phyloP scores from a whole-genome alignment of 495 filamentous ascomycete species.

The Saxispiralis lemnorum region DNA sequence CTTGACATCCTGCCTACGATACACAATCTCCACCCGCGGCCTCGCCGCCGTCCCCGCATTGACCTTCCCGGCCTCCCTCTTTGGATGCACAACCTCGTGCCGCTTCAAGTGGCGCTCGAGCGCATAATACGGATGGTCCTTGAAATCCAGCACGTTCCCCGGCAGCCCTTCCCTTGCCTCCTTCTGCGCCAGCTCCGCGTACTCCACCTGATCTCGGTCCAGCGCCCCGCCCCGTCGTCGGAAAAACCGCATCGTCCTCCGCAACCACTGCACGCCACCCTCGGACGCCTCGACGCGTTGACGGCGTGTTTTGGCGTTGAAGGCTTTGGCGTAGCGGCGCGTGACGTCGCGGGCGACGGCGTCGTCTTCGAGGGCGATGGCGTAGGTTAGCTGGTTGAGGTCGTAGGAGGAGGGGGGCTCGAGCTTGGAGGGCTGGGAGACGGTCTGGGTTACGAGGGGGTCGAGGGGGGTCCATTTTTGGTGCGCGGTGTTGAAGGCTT shows the following conservation, averaged over 20 bases:
- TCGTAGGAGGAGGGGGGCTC: constrained; percentile 64
- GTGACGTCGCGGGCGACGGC: constrained; percentile 56
- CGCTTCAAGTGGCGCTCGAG: constrained; percentile 73
- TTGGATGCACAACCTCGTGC: constrained; percentile 62
- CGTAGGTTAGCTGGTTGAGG: constrained; percentile 63
- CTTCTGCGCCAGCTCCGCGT: constrained; percentile 50
- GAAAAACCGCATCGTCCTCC: constrained; percentile 41
- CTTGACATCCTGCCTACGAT: constrained; percentile 62
- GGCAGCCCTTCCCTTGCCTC: constrained; percentile 75
- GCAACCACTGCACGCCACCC: constrained; percentile 58
- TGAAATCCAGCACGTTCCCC: constrained; percentile 75
- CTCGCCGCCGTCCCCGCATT: constrained; percentile 44
- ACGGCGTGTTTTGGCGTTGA: constrained; percentile 73
- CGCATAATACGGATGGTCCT: constrained; percentile 78
- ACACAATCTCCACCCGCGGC: constrained; percentile 47
- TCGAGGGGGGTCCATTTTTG: constrained; percentile 88
- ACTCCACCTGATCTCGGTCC: constrained; percentile 67
- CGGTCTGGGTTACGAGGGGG: constrained; percentile 58
- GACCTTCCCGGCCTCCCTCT: constrained; percentile 57
- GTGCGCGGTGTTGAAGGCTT: constrained; percentile 63
- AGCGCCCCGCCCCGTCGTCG: constrained; percentile 25
- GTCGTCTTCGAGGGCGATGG: constrained; percentile 68
- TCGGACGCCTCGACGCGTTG: constrained; percentile 51
- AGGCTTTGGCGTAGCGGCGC: constrained; percentile 35
- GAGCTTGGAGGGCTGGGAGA: constrained; percentile 54